These are phyloP conservation scores for Linanthus parryae DNA, from an alignment of 148 eudicot species.

Conservation along the genomic window DNA sequence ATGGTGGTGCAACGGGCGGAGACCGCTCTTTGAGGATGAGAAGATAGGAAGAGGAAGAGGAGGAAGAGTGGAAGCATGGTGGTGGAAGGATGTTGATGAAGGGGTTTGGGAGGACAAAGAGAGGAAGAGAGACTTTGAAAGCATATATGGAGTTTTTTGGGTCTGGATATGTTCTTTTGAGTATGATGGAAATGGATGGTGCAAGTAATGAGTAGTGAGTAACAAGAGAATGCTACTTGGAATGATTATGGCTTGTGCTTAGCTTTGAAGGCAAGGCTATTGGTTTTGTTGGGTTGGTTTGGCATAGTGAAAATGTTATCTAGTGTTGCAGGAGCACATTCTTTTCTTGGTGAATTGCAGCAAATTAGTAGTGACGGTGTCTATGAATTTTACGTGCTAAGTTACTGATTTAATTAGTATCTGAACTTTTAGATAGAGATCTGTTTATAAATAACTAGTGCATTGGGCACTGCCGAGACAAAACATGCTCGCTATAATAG, in stretches of 20 bases:
- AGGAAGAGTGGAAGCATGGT: slow-evolving; percentile 26
- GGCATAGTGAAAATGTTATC: too few relatives aligned
- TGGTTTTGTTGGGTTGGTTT: not conserved
- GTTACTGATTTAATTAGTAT: too few relatives aligned
- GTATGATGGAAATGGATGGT: not conserved
- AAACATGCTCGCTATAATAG: too few relatives aligned
- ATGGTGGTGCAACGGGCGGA: slow-evolving; percentile 59
- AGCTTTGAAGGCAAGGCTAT: slow-evolving; percentile 49
- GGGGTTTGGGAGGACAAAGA: slow-evolving; percentile 2
- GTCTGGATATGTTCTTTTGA: not conserved
- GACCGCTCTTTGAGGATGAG: slow-evolving; percentile 8
- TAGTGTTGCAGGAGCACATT: too few relatives aligned
- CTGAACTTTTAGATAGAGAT: too few relatives aligned
- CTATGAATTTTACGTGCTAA: too few relatives aligned
- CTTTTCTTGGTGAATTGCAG: too few relatives aligned
- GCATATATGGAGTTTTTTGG: slow-evolving; percentile 11
- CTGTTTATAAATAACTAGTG: too few relatives aligned
- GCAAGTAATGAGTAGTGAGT: slow-evolving; percentile 8
- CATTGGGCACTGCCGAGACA: too few relatives aligned
- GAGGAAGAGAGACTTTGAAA: slow-evolving; percentile 5
- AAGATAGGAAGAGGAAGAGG: slow-evolving; percentile 17
- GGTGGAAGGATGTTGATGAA: slow-evolving; percentile 9
- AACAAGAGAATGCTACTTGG: not conserved
- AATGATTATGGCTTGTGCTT: slow-evolving; percentile 21
- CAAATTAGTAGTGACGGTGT: too few relatives aligned